Base-by-base conservation (phyloP, 2,329 filamentous ascomycete species). In the Zymoseptoria passerinii region DNA sequence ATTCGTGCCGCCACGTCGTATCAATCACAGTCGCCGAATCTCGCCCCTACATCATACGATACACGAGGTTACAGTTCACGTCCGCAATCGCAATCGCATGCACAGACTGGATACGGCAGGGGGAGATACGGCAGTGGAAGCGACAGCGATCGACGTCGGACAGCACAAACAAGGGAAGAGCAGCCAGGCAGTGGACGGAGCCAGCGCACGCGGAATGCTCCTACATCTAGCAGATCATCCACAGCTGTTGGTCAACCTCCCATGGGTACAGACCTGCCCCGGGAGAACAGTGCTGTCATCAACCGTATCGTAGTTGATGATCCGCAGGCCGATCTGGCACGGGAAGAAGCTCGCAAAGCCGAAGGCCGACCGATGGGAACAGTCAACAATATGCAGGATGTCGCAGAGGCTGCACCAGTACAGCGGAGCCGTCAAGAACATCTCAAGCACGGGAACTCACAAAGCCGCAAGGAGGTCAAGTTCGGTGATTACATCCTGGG, bases 401-500 rank as follows among this genome's bases (percentile, higher is more conserved):
- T 61, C 18, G 58, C 66, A 35, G 64, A 67, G 7, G 57, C 65
- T 8, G 59, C 61, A 27, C 64, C 65, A 9, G 60, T 62, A 18
- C 75, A 75, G 54, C 72, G 74, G 61, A 78, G 76, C 65, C 76
- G 83, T 56, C 83, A 85, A 66, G 83, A 86, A 67, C 82, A 84
- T 67, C 81, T 81, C 51, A 75, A 75, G 56, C 74, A 73, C 51
- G 61, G 68, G 16, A 58, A 59, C 20, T 75, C 78, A 19, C 76
- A 77, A 28, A 57, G 64, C 51, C 76, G 81, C 60, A 96, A 95
- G 77, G 84, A 88, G 64, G 91, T 88, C 49, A 92, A 90, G 65
- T 97, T 99, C 72, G 92, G 92, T 60, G 91, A 96, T 63, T 99
- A 97, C 74, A 90, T 95, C 61, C 81, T 99, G 3, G 94, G 94